Percentiles rank a stretch among this genome's conserved stretches.
Conservation (phyloP, 805 yeast genomes). For the Tetrapisispora namnaoensis region DNA sequence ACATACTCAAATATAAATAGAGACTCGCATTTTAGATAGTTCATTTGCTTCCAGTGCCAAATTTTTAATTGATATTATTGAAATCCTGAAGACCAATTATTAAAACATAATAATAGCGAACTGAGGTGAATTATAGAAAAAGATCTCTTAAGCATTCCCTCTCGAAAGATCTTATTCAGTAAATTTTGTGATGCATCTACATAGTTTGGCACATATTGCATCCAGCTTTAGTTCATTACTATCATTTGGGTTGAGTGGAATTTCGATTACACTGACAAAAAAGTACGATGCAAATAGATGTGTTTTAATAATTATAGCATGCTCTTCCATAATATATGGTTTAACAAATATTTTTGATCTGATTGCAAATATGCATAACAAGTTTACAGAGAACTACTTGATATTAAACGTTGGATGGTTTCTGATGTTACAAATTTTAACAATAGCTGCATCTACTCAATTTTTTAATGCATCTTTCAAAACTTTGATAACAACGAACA, state of each 20-base stretch:
- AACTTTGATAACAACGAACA: background rate
- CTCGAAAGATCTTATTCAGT: background rate
- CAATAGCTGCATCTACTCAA: slow-evolving; percentile 14
- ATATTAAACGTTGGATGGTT: background rate
- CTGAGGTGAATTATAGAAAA: background rate
- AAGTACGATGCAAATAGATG: slow-evolving; percentile 13
- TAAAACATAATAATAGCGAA: no score
- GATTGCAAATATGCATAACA: background rate
- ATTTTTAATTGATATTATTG: no score
- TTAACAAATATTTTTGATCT: slow-evolving; percentile 3
- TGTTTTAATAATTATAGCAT: slow-evolving; percentile 17
- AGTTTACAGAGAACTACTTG: background rate
- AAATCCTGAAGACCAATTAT: no score
- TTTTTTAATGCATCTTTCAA: slow-evolving; percentile 13
- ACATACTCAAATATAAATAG: no score
- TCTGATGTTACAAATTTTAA: slow-evolving; percentile 11
- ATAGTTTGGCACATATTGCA: background rate
- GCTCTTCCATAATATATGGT: slow-evolving; percentile 16
- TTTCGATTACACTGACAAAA: slow-evolving; percentile 15
- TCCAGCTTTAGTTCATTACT: slow-evolving; percentile 7
- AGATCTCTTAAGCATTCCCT: background rate
- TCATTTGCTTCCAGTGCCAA: no score
- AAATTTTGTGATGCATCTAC: background rate
- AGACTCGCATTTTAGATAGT: no score
- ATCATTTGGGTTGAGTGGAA: slow-evolving; percentile 16